A percentile compares a stretch with the other conserved stretches of the same genome.
Conservation (phyloP, 257 asterid species). For the Plantago elongata region DNA sequence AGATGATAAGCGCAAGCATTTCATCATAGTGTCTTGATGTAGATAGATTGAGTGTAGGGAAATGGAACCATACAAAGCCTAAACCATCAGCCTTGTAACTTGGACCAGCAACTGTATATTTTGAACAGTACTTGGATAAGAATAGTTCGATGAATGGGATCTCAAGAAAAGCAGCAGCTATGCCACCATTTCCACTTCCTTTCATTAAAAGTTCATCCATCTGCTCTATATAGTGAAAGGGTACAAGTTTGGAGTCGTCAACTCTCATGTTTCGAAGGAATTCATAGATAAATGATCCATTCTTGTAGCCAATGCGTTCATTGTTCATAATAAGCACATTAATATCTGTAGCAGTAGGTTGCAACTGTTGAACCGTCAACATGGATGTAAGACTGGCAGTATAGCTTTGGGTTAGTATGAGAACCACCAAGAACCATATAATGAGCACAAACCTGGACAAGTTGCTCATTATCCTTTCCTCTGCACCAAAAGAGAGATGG, state of each 20-base stretch:
- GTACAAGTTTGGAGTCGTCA: constrained; percentile 23
- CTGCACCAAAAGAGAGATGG: constrained; percentile 18
- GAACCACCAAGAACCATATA: constrained; percentile 39
- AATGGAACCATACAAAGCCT: constrained; percentile 39
- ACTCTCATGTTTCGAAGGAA: constrained; percentile 21
- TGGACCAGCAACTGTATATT: constrained; percentile 38
- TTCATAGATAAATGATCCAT: constrained; percentile 30
- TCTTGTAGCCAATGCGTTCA: constrained; percentile 24
- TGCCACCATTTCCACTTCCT: constrained; percentile 31
- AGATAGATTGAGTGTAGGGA: neutral
- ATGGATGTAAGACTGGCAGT: constrained; percentile 38
- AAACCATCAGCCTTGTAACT: constrained; percentile 43
- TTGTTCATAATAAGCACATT: constrained; percentile 21
- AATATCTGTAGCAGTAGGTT: constrained; percentile 26
- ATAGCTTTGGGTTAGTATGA: constrained; percentile 40
- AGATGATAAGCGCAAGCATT: neutral
- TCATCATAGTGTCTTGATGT: no score
- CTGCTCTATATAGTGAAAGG: constrained; percentile 16
- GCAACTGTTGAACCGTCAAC: constrained; percentile 32
- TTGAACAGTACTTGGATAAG: constrained; percentile 31
- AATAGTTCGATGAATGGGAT: constrained; percentile 40
- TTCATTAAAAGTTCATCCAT: constrained; percentile 24
- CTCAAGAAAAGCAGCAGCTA: constrained; percentile 39
- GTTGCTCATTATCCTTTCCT: constrained; percentile 33
- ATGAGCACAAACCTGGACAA: constrained; percentile 31